These are phyloP conservation scores for Leccinum obscurum DNA, from an alignment of 768 basidiomycete species.

Conservation along the genomic window DNA sequence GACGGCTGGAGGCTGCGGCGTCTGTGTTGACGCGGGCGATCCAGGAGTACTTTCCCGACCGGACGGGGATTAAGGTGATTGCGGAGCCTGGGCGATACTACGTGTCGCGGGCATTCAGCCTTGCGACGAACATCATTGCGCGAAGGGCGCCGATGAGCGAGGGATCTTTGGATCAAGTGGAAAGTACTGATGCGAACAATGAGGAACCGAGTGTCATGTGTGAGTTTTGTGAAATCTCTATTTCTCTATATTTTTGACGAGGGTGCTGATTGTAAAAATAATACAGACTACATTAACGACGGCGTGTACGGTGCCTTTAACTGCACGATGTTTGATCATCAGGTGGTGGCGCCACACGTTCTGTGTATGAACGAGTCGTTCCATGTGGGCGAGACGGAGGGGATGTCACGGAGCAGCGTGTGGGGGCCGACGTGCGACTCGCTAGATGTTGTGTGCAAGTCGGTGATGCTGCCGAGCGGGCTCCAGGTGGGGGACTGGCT, in stretches of 20 bases:
- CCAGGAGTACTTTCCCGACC: conserved; percentile 75
- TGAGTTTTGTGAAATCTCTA: conserved; percentile 46
- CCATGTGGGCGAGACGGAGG: conserved; percentile 38
- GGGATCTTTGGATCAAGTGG: conserved; percentile 23
- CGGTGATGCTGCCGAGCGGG: conserved; percentile 58
- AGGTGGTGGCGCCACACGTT: conserved; percentile 82
- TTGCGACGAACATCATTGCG: conserved; percentile 93
- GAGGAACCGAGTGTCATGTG: conserved; percentile 79
- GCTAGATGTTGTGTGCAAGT: conserved; percentile 85
- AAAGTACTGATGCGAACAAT: conserved; percentile 21
- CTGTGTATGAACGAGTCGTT: conserved; percentile 70
- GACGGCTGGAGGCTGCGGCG: conserved; percentile 80
- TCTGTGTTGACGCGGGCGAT: conserved; percentile 68
- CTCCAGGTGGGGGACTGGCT: conserved; percentile 96
- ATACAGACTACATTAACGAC: conserved; percentile 96
- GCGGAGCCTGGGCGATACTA: conserved; percentile 97
- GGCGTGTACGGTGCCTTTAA: conserved; percentile 98
- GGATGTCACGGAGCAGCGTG: conserved; percentile 62
- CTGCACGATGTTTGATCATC: conserved; percentile 97
- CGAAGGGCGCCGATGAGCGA: conserved; percentile 61
- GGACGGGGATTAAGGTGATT: conserved; percentile 71
- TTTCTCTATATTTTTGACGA: conserved; percentile 5
- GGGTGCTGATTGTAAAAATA: conserved; percentile 6
- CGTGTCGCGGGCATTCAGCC: conserved; percentile 87
- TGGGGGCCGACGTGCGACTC: conserved; percentile 99